Percentiles rank a stretch among this genome's conserved stretches.
Conservation (phyloP, 2,329 filamentous ascomycete species). For the Thielaviopsis euricoi region DNA sequence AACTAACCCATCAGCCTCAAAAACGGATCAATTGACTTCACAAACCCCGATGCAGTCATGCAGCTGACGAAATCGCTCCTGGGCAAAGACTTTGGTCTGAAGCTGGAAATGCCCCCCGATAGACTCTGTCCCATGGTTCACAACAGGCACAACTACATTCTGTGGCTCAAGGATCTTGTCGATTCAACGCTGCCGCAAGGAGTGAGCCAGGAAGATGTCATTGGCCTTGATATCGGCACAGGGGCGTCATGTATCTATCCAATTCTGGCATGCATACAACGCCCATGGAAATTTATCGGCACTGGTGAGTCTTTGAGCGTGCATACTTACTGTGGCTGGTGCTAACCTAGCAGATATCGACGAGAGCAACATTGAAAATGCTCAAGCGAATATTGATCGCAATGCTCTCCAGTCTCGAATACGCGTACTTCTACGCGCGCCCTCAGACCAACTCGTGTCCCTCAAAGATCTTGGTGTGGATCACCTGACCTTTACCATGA, state of each 20-base stretch:
- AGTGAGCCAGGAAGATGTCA: slow-evolving; percentile 31
- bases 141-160: slow-evolving; percentile 70
- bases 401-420: slow-evolving; percentile 54
- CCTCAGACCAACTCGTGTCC: slow-evolving; percentile 43
- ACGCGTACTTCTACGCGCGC: slow-evolving; percentile 38
- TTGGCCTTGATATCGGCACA: slow-evolving; percentile 72
- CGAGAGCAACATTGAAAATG: slow-evolving; percentile 46
- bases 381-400: slow-evolving; percentile 45
- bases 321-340: background rate
- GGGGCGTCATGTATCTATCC: slow-evolving; percentile 88
- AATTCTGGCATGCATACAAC: slow-evolving; percentile 55
- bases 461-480: slow-evolving; percentile 34
- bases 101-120: slow-evolving; percentile 55
- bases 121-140: slow-evolving; percentile 69
- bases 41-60: slow-evolving; percentile 58
- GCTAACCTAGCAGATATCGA: slow-evolving; percentile 48
- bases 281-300: slow-evolving; percentile 58
- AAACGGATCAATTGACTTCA: slow-evolving; percentile 55
- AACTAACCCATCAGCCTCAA: slow-evolving; percentile 18
- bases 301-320: slow-evolving; percentile 31
- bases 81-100: slow-evolving; percentile 55
- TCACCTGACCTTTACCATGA: slow-evolving; percentile 68
- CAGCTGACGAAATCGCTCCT: slow-evolving; percentile 70
- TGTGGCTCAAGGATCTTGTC: slow-evolving; percentile 72
- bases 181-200: slow-evolving; percentile 47